phyloP scores from a whole-genome alignment of 805 yeast genomes.

The Yamadazyma scolyti region DNA sequence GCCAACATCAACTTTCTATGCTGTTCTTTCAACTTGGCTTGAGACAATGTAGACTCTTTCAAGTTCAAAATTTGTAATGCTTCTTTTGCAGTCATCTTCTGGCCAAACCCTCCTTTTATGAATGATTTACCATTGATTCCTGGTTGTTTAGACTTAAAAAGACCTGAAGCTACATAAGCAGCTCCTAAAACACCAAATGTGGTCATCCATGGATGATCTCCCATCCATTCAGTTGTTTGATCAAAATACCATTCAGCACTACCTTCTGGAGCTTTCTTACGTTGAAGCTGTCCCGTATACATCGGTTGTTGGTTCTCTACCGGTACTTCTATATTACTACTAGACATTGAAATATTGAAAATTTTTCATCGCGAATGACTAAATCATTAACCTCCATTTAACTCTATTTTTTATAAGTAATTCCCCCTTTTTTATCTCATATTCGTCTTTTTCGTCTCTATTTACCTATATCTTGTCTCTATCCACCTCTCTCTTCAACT shows the following conservation, averaged over 20 bases:
- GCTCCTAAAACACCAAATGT: constrained; percentile 66
- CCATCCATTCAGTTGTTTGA: constrained; percentile 52
- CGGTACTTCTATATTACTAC: too few species aligned
- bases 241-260: constrained; percentile 64
- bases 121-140: constrained; percentile 65
- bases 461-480: too few species aligned
- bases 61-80: constrained; percentile 81
- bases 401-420: too few species aligned
- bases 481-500: too few species aligned
- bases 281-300: constrained; percentile 39
- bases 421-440: too few species aligned
- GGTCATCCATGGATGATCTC: constrained; percentile 73
- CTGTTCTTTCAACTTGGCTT: constrained; percentile 66
- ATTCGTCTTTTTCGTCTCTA: too few species aligned
- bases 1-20: constrained; percentile 83
- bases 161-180: constrained; percentile 63
- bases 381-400: too few species aligned
- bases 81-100: constrained; percentile 86
- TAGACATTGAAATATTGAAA: neutral
- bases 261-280: constrained; percentile 40
- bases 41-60: constrained; percentile 59
- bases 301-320: constrained; percentile 18
- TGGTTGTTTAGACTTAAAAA: constrained; percentile 64
- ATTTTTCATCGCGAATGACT: neutral
- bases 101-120: constrained; percentile 83